Evolutionary conservation across 768 basidiomycete species (phyloP).

Genomic region (Termitomyces heimii): DNA sequence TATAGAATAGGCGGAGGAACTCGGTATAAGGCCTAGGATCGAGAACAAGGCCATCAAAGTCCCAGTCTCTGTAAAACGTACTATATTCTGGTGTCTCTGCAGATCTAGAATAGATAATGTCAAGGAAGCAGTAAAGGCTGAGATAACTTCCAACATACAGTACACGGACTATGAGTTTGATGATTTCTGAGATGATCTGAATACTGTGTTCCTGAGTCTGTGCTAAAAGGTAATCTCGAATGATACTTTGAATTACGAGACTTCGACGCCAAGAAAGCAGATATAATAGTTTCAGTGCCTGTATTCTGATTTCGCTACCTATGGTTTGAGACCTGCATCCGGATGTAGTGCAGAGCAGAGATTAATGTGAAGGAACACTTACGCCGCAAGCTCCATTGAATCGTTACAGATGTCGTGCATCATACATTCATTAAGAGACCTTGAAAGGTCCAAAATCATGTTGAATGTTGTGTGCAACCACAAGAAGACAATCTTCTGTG

Average conservation of each 20-base stretch:
- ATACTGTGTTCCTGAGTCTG: not conserved
- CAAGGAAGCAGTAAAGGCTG: not conserved
- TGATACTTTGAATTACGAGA: not conserved
- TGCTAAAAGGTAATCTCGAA: not conserved
- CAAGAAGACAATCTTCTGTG: not conserved
- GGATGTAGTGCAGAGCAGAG: too few species aligned
- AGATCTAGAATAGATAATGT: not conserved
- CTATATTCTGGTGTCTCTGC: not conserved
- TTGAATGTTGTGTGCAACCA: not conserved
- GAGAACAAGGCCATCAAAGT: not conserved
- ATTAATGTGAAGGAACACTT: too few species aligned
- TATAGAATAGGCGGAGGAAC: not conserved
- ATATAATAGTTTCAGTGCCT: not conserved
- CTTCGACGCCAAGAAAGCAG: not conserved
- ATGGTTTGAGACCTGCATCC: constrained; percentile 1
- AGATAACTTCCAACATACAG: not conserved
- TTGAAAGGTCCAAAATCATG: constrained; percentile 1
- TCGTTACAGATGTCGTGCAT: constrained; percentile 8
- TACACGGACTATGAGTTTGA: not conserved
- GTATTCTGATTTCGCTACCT: not conserved
- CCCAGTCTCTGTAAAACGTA: not conserved
- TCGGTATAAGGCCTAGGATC: not conserved
- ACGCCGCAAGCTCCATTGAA: constrained; percentile 7
- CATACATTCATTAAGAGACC: constrained; percentile 1
- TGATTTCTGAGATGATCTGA: constrained; percentile 2